Percentiles rank a stretch among this genome's conserved stretches.
Evolutionary conservation across 2,329 filamentous ascomycete genomes (phyloP).

Genomic region (Colletotrichum lupini): DNA sequence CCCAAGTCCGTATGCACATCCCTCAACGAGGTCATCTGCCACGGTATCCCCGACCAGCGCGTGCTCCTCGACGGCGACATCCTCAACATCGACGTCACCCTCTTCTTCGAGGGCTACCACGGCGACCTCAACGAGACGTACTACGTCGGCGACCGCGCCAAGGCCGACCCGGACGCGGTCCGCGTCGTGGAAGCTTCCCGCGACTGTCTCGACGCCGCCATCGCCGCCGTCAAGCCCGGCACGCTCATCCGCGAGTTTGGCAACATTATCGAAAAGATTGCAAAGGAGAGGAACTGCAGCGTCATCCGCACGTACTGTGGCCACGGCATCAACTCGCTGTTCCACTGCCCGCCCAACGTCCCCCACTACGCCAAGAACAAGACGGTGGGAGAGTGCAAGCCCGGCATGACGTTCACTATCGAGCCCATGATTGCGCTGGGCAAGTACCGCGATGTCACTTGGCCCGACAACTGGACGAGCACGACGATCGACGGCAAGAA

Average conservation of each 20-base stretch:
- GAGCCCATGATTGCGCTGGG: constrained; percentile 98
- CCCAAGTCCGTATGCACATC: constrained; percentile 99
- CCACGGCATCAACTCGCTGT: constrained; percentile 92
- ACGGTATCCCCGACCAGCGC: constrained; percentile 95
- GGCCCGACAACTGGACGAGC: constrained; percentile 99
- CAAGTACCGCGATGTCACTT: constrained; percentile 91
- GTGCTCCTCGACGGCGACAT: constrained; percentile 92
- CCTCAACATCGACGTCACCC: constrained; percentile 93
- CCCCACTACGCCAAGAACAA: constrained; percentile 99
- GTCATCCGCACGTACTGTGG: constrained; percentile 97
- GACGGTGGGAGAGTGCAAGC: constrained; percentile 91
- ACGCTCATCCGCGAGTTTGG: constrained; percentile 93
- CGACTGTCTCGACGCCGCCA: constrained; percentile 90
- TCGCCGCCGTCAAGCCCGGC: constrained; percentile 92
- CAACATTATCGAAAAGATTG: constrained; percentile 94
- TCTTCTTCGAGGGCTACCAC: constrained; percentile 96
- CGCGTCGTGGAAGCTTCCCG: constrained; percentile 91
- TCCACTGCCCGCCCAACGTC: constrained; percentile 93
- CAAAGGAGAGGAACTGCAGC: constrained; percentile 85
- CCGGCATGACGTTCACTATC: constrained; percentile 98
- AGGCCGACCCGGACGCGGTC: constrained; percentile 85
- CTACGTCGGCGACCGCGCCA: constrained; percentile 91
- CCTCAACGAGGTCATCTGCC: constrained; percentile 96
- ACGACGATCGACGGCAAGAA: constrained; percentile 88
- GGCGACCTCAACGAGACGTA: constrained; percentile 99